Evolutionary conservation across 805 yeast species (phyloP), one percentile per base, ranked within the genome.

Genomic region (Blastobotrys peoriensis): DNA sequence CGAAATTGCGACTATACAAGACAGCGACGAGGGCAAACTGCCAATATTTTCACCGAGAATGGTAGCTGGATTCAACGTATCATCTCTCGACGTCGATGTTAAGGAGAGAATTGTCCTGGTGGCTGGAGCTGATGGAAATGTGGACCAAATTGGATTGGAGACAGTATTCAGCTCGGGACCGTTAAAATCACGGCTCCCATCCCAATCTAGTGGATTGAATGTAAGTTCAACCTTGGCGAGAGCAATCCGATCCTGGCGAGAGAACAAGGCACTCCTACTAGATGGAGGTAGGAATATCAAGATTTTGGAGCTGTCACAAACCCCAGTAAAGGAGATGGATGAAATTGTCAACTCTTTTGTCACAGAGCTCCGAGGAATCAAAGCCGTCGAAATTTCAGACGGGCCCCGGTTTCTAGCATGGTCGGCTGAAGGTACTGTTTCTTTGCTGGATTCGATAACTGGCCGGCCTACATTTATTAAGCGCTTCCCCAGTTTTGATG

Each of bases 1-100:
- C 1, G 49, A 49, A 13, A 38, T 65, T 5, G 56, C 56, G 6
- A 47, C 56, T 18, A 37, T 47, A 15, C 44, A 47, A 5, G 38
- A 36, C 25, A 36, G 17, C 22, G 17, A 25, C 17, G 51, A 43
- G 17, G 48, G 38, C 9, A 35, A 33, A 8, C 35, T 18, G 15
- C 54, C 50, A 5, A 16, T 27, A 8, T 50, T 53, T 38, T 40
- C 41, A 10, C 40, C 54, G n/a, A 33, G 49, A 16, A 8, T 47
- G 28, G 10, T 28, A 9, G 23, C 44, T 2, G 47, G 57, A 1
- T 51, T 59, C 1, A 58, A 52, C 38, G 48, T 51, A 33, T 47
- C 41, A 13, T 33, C 42, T 37, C 49, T 59, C n/a, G 44, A 36
- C 22, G 37, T 41, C 13, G 33, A 35, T 15, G 3, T 21, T 13